Evolutionary conservation across 495 filamentous ascomycete genomes (phyloP).

Genomic region (Sordaria brevicollis): DNA sequence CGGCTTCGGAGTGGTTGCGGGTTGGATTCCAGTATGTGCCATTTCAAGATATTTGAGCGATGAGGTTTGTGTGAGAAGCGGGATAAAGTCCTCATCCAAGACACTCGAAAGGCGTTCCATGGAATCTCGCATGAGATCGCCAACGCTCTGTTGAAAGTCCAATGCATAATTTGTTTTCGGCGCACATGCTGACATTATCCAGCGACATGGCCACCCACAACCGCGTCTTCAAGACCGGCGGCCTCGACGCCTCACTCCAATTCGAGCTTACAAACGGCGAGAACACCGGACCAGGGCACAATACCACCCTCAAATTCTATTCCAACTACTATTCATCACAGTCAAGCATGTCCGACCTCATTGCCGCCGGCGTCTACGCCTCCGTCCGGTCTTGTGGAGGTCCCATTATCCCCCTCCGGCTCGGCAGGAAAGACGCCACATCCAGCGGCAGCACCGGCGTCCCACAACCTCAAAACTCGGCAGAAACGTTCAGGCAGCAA

Average conservation of each 20-base stretch:
- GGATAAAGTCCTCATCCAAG: neutral
- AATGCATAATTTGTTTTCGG: neutral
- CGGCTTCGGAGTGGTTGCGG: conserved; percentile 52
- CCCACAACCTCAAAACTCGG: conserved; percentile 47
- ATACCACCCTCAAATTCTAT: conserved; percentile 44
- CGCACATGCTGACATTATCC: neutral
- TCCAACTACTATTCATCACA: conserved; percentile 41
- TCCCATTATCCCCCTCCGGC: conserved; percentile 42
- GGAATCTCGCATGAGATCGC: neutral
- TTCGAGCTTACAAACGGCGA: conserved; percentile 47
- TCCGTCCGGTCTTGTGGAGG: conserved; percentile 50
- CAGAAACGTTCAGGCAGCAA: conserved; percentile 39
- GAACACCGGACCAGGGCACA: conserved; percentile 49
- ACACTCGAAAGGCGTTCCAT: neutral
- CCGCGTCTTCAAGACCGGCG: conserved; percentile 37
- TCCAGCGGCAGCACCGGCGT: conserved; percentile 40
- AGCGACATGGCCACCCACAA: conserved; percentile 49
- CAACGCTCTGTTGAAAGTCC: neutral
- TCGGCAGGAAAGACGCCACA: conserved; percentile 46
- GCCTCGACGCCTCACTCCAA: conserved; percentile 49
- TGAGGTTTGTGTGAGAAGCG: neutral
- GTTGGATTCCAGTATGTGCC: conserved; percentile 43
- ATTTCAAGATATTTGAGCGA: neutral
- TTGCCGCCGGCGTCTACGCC: conserved; percentile 48
- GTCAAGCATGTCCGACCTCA: conserved; percentile 44